Evolutionary conservation across 2,329 filamentous ascomycete species (phyloP).

Genomic region (Fusarium sp.): DNA sequence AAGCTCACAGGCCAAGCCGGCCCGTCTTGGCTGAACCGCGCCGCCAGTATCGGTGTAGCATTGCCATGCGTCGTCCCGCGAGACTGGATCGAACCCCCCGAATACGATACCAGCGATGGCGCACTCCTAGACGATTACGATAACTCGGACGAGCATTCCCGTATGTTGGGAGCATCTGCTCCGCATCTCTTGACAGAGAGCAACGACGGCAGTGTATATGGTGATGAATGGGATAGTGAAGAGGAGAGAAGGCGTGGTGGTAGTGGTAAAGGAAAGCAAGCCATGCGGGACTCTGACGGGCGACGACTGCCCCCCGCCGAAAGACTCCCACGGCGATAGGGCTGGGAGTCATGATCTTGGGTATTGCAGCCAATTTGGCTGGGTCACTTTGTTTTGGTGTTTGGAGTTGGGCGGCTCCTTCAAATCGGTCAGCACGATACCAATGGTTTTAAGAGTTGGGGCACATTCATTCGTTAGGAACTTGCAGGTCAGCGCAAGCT

Average conservation of each 20-base stretch:
- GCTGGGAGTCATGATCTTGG: background rate
- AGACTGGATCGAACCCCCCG: slow-evolving; percentile 85
- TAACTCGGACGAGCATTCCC: slow-evolving; percentile 64
- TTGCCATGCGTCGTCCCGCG: slow-evolving; percentile 84
- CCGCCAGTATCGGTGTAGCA: slow-evolving; percentile 84
- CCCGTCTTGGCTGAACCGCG: slow-evolving; percentile 83
- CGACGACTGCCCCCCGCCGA: slow-evolving; percentile 64
- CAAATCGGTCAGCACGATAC: slow-evolving; percentile 43
- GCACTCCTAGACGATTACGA: slow-evolving; percentile 72
- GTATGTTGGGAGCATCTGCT: slow-evolving; percentile 64
- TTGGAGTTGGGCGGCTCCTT: slow-evolving; percentile 35
- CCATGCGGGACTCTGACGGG: slow-evolving; percentile 62
- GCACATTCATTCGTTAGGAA: slow-evolving; percentile 37
- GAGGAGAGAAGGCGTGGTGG: slow-evolving; percentile 56
- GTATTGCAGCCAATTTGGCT: background rate
- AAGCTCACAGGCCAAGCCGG: slow-evolving; percentile 77
- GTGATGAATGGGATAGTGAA: slow-evolving; percentile 58
- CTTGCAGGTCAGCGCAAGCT: slow-evolving; percentile 30
- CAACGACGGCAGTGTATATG: slow-evolving; percentile 44
- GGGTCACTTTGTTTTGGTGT: slow-evolving; percentile 33
- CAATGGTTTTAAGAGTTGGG: slow-evolving; percentile 33
- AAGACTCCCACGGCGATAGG: slow-evolving; percentile 56
- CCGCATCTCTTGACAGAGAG: slow-evolving; percentile 47
- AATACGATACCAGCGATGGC: slow-evolving; percentile 78
- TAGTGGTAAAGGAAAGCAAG: slow-evolving; percentile 58